Evolutionary conservation across 495 filamentous ascomycete species (phyloP).

Genomic region (Neurospora sp.): DNA sequence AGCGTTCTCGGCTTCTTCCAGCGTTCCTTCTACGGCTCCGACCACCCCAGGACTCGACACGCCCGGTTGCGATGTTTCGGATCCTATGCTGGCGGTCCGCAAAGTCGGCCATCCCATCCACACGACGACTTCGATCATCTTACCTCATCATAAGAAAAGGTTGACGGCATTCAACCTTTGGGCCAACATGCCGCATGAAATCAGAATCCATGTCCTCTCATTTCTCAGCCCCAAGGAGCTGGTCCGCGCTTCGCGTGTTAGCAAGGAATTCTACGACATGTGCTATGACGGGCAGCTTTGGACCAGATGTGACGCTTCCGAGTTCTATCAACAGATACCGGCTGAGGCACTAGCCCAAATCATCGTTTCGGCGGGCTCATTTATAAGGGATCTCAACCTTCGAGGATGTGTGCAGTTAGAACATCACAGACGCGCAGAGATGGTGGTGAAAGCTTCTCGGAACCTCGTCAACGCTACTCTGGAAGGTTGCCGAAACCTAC

Average conservation of each 20-base stretch:
- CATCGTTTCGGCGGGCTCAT: constrained; percentile 74
- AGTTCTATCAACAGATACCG: constrained; percentile 80
- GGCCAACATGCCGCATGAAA: constrained; percentile 70
- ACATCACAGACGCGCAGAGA: constrained; percentile 65
- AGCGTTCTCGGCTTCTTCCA: constrained; percentile 52
- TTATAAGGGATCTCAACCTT: constrained; percentile 78
- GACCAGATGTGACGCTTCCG: constrained; percentile 71
- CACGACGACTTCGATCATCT: constrained; percentile 40
- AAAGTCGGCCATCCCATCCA: constrained; percentile 20
- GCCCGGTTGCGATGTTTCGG: constrained; percentile 23
- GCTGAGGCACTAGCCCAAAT: constrained; percentile 75
- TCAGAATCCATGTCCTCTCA: constrained; percentile 66
- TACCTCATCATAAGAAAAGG: constrained; percentile 49
- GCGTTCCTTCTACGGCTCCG: constrained; percentile 50
- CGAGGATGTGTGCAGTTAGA: constrained; percentile 54
- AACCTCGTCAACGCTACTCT: constrained; percentile 83
- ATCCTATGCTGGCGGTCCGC: constrained; percentile 25
- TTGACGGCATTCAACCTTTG: constrained; percentile 59
- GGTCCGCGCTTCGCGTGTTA: constrained; percentile 70
- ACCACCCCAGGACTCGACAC: constrained; percentile 38
- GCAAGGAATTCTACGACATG: constrained; percentile 67
- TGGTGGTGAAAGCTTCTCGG: constrained; percentile 66
- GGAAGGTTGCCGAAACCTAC: constrained; percentile 80
- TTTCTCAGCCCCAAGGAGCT: constrained; percentile 75
- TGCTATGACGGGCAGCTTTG: constrained; percentile 96